Evolutionary conservation across 257 asterid genomes (phyloP), one percentile per base, ranked within the genome.

Genomic region (Salvia rosmarinus): DNA sequence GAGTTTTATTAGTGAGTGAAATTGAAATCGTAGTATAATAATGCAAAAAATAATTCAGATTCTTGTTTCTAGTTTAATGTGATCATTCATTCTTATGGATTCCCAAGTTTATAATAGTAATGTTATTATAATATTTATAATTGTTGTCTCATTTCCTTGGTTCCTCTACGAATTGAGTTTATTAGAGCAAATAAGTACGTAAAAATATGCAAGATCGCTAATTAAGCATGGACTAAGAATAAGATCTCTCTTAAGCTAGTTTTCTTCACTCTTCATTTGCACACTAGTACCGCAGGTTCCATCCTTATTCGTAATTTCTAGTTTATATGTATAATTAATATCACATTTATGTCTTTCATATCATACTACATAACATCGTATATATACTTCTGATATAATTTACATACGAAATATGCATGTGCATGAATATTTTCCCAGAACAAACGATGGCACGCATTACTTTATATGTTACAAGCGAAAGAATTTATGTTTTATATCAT

Each of bases 211-310:
- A 59, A 59, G 19, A 35, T 34, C 30, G n/a, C 54, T 47, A 20
- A 61, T 4, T 17, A 61, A 59, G 23, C 43, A 61, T 37, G 67
- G 67, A 4, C 34, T n/a, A 25, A 25, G 30, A 25, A 25, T 25
- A 16, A n/a, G 4, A 9, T 34, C 21, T 35, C 67, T 32, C 17
- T 61, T 37, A 17, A 16, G 50, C 67, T 61, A 4, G n/a, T 37
- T 35, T 37, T 61, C 67, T 34, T 61, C 67, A 39, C 67, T 61
- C 67, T 61, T 61, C 49, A 35, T 61, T 61, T 61, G 50, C 49
- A 17, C 50, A 37, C 67, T 35, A 14, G 50, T 17, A 37, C 50
- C 9, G 32, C 67, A 34, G 49, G 49, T 61, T 55, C 39, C 16
- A 9, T 13, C 16, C 23, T 21, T 55, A 23, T 32, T 32, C 0